phyloP scores from a whole-genome alignment of 1,284 basidiomycete genomes.

The Ustilago tritici region DNA sequence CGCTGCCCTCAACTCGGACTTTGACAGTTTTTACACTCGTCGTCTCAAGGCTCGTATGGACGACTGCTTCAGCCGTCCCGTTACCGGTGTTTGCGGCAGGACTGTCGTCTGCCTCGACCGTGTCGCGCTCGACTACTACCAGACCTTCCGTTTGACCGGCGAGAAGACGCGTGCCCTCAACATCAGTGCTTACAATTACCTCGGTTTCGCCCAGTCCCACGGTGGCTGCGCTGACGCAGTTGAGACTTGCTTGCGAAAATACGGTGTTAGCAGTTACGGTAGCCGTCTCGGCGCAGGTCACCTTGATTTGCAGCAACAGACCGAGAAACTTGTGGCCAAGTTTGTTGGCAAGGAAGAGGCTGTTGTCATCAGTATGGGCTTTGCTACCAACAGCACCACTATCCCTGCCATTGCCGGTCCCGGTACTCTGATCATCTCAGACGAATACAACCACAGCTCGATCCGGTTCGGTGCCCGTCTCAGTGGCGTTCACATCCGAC shows the following conservation, averaged over 20 bases:
- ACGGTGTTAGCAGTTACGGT: slow-evolving; percentile 82
- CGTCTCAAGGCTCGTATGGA: slow-evolving; percentile 93
- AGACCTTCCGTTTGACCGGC: slow-evolving; percentile 83
- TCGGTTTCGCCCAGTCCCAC: slow-evolving; percentile 93
- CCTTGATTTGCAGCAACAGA: slow-evolving; percentile 83
- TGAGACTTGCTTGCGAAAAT: slow-evolving; percentile 72
- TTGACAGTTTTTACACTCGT: slow-evolving; percentile 98
- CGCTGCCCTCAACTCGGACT: slow-evolving; percentile 96
- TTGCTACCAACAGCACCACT: slow-evolving; percentile 95
- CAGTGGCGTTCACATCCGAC: slow-evolving; percentile 87
- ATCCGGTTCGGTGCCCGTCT: slow-evolving; percentile 92
- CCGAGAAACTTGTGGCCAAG: slow-evolving; percentile 87
- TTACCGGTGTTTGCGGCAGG: slow-evolving; percentile 93
- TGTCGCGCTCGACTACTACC: slow-evolving; percentile 83
- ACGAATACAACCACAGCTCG: slow-evolving; percentile 96
- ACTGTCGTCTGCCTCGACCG: slow-evolving; percentile 90
- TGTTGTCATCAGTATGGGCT: slow-evolving; percentile 94
- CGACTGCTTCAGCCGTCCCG: slow-evolving; percentile 93
- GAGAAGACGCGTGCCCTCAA: slow-evolving; percentile 88
- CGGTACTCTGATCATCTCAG: slow-evolving; percentile 94
- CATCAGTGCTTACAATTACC: slow-evolving; percentile 98
- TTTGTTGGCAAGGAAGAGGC: slow-evolving; percentile 92
- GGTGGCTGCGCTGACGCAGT: slow-evolving; percentile 95
- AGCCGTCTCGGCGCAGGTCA: slow-evolving; percentile 85
- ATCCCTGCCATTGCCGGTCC: slow-evolving; percentile 91